Conservation (phyloP, 2,329 filamentous ascomycete genomes). For the Kalmusia sp. region DNA sequence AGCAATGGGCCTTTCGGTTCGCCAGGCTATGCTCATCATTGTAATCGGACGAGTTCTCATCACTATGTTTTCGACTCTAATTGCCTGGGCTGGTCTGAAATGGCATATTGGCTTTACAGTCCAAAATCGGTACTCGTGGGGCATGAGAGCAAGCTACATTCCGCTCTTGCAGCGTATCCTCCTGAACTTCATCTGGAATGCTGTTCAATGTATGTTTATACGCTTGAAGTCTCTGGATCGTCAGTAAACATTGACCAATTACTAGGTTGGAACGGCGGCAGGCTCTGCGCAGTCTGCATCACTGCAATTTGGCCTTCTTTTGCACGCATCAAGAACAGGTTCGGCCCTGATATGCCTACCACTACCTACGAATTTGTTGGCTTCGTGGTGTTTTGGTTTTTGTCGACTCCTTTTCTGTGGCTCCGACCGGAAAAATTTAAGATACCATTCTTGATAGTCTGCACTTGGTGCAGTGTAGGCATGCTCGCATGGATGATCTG, state of each 20-base stretch:
- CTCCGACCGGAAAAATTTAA: slow-evolving; percentile 60
- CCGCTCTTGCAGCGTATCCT: slow-evolving; percentile 56
- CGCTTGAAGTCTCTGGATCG: too few relatives aligned
- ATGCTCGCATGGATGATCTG: slow-evolving; percentile 59
- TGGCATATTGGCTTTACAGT: slow-evolving; percentile 61
- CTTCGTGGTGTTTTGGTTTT: slow-evolving; percentile 44
- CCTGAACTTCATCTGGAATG: slow-evolving; percentile 60
- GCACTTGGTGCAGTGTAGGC: slow-evolving; percentile 52
- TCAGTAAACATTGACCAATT: slow-evolving; percentile 8
- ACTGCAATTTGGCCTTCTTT: slow-evolving; percentile 47
- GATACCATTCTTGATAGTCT: slow-evolving; percentile 54
- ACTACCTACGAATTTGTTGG: slow-evolving; percentile 46
- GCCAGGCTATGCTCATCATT: slow-evolving; percentile 58
- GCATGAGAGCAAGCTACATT: slow-evolving; percentile 57
- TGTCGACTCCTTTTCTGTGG: slow-evolving; percentile 54
- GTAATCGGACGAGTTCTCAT: slow-evolving; percentile 53
- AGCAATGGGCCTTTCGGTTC: slow-evolving; percentile 56
- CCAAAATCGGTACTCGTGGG: slow-evolving; percentile 60
- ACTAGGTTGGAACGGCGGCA: slow-evolving; percentile 45
- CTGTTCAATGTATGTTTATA: slow-evolving; percentile 53
- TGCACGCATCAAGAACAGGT: slow-evolving; percentile 42
- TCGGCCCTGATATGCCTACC: slow-evolving; percentile 41
- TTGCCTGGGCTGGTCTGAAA: slow-evolving; percentile 57
- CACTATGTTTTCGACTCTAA: slow-evolving; percentile 52
- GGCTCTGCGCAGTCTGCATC: slow-evolving; percentile 42